Evolutionary conservation across 495 filamentous ascomycete genomes (phyloP), one percentile per base, ranked within the genome.

Genomic region (Aspergillus nidulans): DNA sequence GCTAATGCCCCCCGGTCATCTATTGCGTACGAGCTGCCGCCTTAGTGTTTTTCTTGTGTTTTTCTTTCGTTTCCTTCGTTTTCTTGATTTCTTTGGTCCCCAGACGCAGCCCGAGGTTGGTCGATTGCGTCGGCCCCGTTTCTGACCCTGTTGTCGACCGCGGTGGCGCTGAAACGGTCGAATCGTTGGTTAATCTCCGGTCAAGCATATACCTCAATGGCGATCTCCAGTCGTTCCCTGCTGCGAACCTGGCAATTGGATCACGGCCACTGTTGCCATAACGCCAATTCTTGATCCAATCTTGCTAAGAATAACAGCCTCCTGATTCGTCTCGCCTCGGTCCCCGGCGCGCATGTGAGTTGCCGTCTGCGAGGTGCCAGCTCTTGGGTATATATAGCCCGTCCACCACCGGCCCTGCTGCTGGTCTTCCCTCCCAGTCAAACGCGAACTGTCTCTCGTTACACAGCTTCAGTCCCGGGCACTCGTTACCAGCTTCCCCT

Each of bases 401-500:
- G n/a, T 32, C 9, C 36, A 36, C 25, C 36, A 40, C 36, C 28
- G 24, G 9, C 20, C 24, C 15, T 40, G 9, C 13, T 34, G 20
- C 19, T 41, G 9, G 16, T 26, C 16, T 45, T 23, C 30, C 28
- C 45, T 36, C 23, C 43, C 28, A 41, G 51, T 54, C 41, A 56
- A 62, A 56, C 49, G 34, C 55, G 44, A 59, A 55, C 57, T 52
- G 49, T 30, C 51, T 51, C 28, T 48, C 44, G 45, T 53, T 56
- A 53, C 49, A 36, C 26, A 36, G 19, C 44, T 56, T 49, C 55
- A 34, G 46, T 52, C 38, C 57, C 56, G 45, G 58, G 58, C 62
- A 64, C 53, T 64, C 58, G 58, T 61, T 61, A 28, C 26, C 56
- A 30, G 45, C 69, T 6, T 52, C 34, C 40, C 40, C 26, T 41